Evolutionary conservation across 352 stramenopile species (phyloP).

Genomic region (Phytophthora quininea): DNA sequence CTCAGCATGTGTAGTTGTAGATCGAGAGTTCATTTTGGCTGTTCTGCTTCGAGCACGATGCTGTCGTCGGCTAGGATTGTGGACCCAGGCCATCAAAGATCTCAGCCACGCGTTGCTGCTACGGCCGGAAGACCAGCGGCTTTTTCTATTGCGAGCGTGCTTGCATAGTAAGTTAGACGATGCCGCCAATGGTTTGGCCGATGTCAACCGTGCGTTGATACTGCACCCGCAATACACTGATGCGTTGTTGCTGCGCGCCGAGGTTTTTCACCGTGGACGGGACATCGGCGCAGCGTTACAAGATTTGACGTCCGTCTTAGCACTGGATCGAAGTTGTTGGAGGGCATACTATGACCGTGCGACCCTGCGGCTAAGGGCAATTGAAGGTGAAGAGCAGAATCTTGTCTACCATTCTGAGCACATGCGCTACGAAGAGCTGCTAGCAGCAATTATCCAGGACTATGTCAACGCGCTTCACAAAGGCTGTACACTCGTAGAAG

Average conservation of each 20-base stretch:
- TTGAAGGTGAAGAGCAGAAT: conserved; percentile 69
- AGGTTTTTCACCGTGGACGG: conserved; percentile 62
- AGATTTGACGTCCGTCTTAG: conserved; percentile 64
- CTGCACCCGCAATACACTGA: conserved; percentile 72
- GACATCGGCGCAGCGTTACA: conserved; percentile 58
- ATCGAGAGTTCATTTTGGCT: conserved; percentile 64
- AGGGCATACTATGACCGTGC: conserved; percentile 82
- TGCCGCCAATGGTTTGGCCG: conserved; percentile 53
- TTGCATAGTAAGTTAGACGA: conserved; percentile 64
- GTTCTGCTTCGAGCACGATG: conserved; percentile 68
- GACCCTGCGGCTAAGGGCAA: conserved; percentile 62
- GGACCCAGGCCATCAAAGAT: conserved; percentile 77
- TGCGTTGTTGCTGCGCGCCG: conserved; percentile 66
- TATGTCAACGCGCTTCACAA: conserved; percentile 76
- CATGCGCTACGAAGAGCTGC: conserved; percentile 67
- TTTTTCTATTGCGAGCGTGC: conserved; percentile 63
- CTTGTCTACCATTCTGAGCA: conserved; percentile 74
- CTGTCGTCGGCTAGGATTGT: conserved; percentile 72
- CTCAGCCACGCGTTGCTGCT: conserved; percentile 56
- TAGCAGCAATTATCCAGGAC: conserved; percentile 73
- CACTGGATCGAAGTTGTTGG: conserved; percentile 72
- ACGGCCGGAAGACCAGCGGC: conserved; percentile 56
- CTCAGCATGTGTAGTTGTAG: conserved; percentile 70
- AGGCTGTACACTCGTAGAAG: conserved; percentile 72
- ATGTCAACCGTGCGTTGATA: conserved; percentile 63